These are phyloP conservation scores for Jackrogersella multiformis DNA, from an alignment of 495 filamentous ascomycete genomes.

Conservation along the genomic window DNA sequence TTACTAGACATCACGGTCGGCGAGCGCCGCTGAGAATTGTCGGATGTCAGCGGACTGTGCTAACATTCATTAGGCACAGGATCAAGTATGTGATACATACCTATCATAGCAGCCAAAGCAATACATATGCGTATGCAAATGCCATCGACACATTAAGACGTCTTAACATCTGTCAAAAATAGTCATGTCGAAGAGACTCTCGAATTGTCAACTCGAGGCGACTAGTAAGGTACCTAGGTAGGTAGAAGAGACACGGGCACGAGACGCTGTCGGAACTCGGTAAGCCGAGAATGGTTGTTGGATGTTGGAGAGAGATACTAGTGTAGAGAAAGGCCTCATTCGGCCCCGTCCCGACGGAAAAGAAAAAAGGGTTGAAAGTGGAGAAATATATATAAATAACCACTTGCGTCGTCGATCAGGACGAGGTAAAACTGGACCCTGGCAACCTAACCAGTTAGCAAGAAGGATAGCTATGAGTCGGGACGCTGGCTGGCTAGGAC, in stretches of 20 bases:
- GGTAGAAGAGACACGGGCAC: neutral
- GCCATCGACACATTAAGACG: neutral
- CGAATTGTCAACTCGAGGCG: conserved; percentile 14
- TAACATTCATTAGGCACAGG: neutral
- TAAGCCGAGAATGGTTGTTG: conserved; percentile 30
- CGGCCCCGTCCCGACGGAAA: conserved; percentile 46
- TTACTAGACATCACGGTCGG: conserved; percentile 3
- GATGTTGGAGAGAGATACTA: neutral
- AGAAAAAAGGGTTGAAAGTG: conserved; percentile 24
- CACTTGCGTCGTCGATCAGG: conserved; percentile 29
- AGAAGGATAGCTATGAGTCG: neutral
- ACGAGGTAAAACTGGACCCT: conserved; percentile 43
- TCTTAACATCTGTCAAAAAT: conserved; percentile 12
- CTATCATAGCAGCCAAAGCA: conserved; percentile 1
- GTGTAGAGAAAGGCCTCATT: conserved; percentile 24
- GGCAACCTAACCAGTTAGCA: neutral
- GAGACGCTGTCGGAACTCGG: conserved; percentile 15
- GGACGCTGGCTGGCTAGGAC: conserved; percentile 19
- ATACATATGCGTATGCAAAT: neutral
- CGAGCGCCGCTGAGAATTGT: conserved; percentile 9
- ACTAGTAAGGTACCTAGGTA: too few relatives aligned
- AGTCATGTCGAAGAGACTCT: conserved; percentile 1
- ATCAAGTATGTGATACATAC: neutral
- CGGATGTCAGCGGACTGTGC: conserved; percentile 5
- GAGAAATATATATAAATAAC: conserved; percentile 16